Conservation (phyloP, 2,329 filamentous ascomycete species). For the Trichoderma lentiforme region DNA sequence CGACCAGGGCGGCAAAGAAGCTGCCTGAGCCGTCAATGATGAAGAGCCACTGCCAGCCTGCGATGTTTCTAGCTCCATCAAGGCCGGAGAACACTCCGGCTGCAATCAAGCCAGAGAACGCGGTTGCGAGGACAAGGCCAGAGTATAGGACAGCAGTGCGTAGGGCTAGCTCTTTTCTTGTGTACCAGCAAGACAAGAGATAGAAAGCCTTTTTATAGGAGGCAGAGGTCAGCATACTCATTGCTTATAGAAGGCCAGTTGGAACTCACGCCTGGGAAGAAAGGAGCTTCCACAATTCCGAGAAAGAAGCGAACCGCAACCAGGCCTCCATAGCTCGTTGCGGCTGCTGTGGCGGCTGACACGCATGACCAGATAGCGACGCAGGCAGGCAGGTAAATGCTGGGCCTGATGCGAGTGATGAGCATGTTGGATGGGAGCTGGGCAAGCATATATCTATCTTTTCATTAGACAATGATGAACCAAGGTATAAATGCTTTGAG, state of each 20-base stretch:
- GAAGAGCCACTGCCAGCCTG: slow-evolving; percentile 64
- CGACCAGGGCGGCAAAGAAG: slow-evolving; percentile 28
- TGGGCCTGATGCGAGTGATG: slow-evolving; percentile 40
- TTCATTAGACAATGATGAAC: neutral
- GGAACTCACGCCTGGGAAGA: slow-evolving; percentile 41
- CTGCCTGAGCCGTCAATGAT: slow-evolving; percentile 60
- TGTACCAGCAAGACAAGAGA: slow-evolving; percentile 53
- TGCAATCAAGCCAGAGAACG: slow-evolving; percentile 61
- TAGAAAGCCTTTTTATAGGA: slow-evolving; percentile 38
- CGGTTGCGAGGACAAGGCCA: slow-evolving; percentile 63
- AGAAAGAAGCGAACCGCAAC: slow-evolving; percentile 47
- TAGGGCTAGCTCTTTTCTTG: slow-evolving; percentile 60
- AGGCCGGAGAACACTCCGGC: slow-evolving; percentile 52
- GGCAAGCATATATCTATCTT: slow-evolving; percentile 35
- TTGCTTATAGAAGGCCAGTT: neutral
- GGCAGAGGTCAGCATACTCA: neutral
- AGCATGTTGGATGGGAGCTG: slow-evolving; percentile 45
- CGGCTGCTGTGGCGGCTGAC: slow-evolving; percentile 45
- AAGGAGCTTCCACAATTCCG: slow-evolving; percentile 47
- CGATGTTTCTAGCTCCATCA: slow-evolving; percentile 46
- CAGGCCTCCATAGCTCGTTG: slow-evolving; percentile 47
- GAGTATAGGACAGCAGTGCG: slow-evolving; percentile 57
- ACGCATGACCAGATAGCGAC: slow-evolving; percentile 34
- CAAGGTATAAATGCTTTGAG: fast-evolving
- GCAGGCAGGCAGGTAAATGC: slow-evolving; percentile 38